phyloP scores from a whole-genome alignment of 768 basidiomycete genomes.

The Gymnopilus dilepis region DNA sequence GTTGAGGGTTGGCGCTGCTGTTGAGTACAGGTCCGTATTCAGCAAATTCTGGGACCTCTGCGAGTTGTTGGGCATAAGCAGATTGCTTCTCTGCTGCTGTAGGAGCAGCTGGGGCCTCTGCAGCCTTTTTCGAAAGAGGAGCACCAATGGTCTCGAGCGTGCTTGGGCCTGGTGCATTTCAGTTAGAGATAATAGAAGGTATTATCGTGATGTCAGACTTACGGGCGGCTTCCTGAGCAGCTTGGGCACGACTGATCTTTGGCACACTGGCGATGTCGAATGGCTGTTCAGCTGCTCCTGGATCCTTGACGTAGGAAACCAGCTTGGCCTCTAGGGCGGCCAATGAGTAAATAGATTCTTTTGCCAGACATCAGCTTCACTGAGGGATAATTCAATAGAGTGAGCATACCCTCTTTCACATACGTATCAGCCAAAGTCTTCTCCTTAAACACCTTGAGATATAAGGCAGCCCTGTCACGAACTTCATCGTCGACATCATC shows the following conservation, averaged over 20 bases:
- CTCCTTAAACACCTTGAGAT: constrained; percentile 84
- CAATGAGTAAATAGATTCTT: constrained; percentile 94
- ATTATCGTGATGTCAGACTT: constrained; percentile 35
- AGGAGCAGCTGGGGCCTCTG: constrained; percentile 72
- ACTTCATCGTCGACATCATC: constrained; percentile 99
- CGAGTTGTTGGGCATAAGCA: constrained; percentile 83
- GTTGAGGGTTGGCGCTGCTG: constrained; percentile 78
- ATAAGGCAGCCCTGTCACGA: constrained; percentile 95
- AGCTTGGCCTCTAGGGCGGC: constrained; percentile 89
- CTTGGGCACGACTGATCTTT: constrained; percentile 93
- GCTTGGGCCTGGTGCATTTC: constrained; percentile 68
- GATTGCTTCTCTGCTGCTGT: constrained; percentile 89
- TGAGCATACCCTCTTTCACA: constrained; percentile 90
- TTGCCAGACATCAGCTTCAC: constrained; percentile 13
- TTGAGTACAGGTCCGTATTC: constrained; percentile 87
- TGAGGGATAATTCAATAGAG: too few species aligned
- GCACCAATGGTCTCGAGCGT: constrained; percentile 84
- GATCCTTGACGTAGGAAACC: constrained; percentile 91
- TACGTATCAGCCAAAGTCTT: constrained; percentile 82
- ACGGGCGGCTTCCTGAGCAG: constrained; percentile 89
- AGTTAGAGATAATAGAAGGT: constrained; percentile 5
- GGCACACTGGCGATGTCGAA: constrained; percentile 89
- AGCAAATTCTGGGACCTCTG: constrained; percentile 84
- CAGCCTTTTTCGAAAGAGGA: constrained; percentile 62
- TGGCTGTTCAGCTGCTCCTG: constrained; percentile 67